Evolutionary conservation across 352 stramenopile species (phyloP).

Genomic region (Globisporangium middletonii): DNA sequence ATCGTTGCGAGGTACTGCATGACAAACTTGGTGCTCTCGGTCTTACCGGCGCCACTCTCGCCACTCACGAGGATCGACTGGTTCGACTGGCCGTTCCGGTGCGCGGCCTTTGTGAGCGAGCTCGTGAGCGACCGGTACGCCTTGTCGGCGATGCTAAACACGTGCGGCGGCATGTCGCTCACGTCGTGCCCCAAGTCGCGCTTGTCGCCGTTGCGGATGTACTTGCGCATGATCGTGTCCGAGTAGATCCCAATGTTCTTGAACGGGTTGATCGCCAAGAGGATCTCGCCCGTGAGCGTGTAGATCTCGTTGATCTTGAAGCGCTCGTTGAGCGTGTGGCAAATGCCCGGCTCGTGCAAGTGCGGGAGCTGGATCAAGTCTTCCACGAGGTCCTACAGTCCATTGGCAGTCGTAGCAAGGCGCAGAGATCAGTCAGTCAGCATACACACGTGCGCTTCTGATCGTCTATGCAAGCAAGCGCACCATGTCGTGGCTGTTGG

Average conservation of each 20-base stretch:
- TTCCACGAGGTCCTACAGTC: constrained; percentile 64
- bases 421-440: no score
- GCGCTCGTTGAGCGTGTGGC: constrained; percentile 88
- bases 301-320: constrained; percentile 94
- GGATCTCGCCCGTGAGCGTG: constrained; percentile 82
- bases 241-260: constrained; percentile 84
- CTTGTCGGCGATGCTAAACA: constrained; percentile 89
- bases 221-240: constrained; percentile 85
- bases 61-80: constrained; percentile 92
- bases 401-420: background rate
- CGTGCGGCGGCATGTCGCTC: constrained; percentile 81
- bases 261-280: constrained; percentile 87
- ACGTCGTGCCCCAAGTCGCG: constrained; percentile 57
- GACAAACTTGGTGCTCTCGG: constrained; percentile 95
- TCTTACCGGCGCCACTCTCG: constrained; percentile 94
- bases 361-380: constrained; percentile 93
- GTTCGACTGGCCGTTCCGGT: constrained; percentile 41
- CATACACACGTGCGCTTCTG: no score
- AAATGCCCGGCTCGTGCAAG: constrained; percentile 92
- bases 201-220: constrained; percentile 80
- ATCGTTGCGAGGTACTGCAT: constrained; percentile 94
- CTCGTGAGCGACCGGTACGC: constrained; percentile 81
- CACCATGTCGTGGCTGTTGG: constrained; percentile 84
- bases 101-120: constrained; percentile 28
- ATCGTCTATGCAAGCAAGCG: background rate